phyloP scores from a whole-genome alignment of 2,329 filamentous ascomycete species.

The Penicillium sp. region DNA sequence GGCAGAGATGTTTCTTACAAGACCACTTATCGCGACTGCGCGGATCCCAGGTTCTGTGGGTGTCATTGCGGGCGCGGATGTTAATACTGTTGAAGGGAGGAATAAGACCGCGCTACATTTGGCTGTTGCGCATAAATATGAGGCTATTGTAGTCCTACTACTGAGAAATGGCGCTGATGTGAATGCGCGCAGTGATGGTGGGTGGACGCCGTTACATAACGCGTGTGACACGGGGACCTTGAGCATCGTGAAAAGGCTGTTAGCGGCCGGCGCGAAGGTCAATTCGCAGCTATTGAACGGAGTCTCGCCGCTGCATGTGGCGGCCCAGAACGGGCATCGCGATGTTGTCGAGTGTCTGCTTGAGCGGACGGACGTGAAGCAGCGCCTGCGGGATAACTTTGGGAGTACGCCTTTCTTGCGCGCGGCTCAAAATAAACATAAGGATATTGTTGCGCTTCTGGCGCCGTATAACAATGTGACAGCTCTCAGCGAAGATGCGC shows the following conservation, averaged over 20 bases:
- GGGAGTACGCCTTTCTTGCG: conserved; percentile 48
- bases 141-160: conserved; percentile 45
- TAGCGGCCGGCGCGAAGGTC: conserved; percentile 43
- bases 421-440: conserved; percentile 46
- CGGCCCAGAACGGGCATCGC: conserved; percentile 45
- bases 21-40: conserved; percentile 23
- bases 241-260: conserved; percentile 50
- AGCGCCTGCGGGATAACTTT: conserved; percentile 42
- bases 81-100: conserved; percentile 48
- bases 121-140: conserved; percentile 51
- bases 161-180: conserved; percentile 52
- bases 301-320: conserved; percentile 46
- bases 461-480: conserved; percentile 45
- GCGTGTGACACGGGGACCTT: conserved; percentile 57
- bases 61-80: conserved; percentile 40
- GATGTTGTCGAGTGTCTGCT: conserved; percentile 43
- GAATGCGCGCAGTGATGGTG: conserved; percentile 55
- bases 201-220: conserved; percentile 60
- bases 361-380: conserved; percentile 37
- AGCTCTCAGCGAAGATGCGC: conserved; percentile 45
- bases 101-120: conserved; percentile 56
- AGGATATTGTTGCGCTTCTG: conserved; percentile 41
- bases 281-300: conserved; percentile 46
- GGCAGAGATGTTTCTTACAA: conserved; percentile 53
- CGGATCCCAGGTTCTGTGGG: conserved; percentile 10